Base-by-base conservation (phyloP, 768 basidiomycete genomes). In the Serendipita sp. region DNA sequence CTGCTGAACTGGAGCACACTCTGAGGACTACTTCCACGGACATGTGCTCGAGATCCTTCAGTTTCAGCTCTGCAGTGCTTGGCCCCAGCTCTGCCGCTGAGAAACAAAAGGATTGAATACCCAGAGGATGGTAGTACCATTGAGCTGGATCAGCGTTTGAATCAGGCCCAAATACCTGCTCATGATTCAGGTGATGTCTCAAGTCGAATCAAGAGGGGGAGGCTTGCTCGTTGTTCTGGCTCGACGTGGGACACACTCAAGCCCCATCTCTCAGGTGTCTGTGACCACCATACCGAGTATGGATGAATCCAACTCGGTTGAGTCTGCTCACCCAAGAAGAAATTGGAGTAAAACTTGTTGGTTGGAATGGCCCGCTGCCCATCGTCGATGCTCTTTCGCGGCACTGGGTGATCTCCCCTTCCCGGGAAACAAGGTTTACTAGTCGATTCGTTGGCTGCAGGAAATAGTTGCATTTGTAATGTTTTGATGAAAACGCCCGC, bases 301-400 rank as follows among this genome's bases (percentile, higher is more conserved):
- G 62, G 62, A 34, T 63, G 62, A 20, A 31, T 22, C 51, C 48
- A 63, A 3, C 33, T 44, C 16, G 50, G 34, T 51, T 63, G 34
- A 22, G 17, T 33, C 20, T 41, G 30, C 13, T 3, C 16, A 38
- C 62, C 62, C 9, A 63, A n/a, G 38, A 63, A 56, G 22, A 63
- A 38, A 50, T 63, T 63, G n/a, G 50, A 48, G 26, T 63, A 63
- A 34, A 63, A 63, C 48, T 58, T 63, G 62, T 63, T 63, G 20
- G 62, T 63, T 7, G 30, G 30, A 22, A 63, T 58, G 14, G 62
- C 42, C 9, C 17, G 43, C 20, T 9, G 3, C 16, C 26, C 31
- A 13, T 17, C 28, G 17, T 38, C 51, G 11, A 63, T 24, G 3
- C 48, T 38, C 20, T n/a, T 56, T 31, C 26, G 62, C 20, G 28